Conservation (phyloP, 805 yeast genomes). For the Kuraishia cidri region DNA sequence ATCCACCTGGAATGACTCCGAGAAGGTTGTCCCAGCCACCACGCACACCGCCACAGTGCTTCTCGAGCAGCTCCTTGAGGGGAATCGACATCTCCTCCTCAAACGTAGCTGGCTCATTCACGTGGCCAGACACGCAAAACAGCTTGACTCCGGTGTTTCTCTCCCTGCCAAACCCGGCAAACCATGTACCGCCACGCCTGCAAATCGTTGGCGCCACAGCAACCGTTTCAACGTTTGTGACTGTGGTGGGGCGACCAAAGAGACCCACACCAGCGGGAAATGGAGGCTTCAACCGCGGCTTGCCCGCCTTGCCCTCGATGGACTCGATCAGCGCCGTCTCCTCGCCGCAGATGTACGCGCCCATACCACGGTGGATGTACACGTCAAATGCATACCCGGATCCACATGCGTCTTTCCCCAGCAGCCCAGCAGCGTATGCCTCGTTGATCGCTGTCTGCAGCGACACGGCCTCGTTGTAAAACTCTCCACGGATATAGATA, state of each 20-base stretch:
- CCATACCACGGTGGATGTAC: slow-evolving; percentile 86
- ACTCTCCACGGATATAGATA: slow-evolving; percentile 86
- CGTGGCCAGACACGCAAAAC: slow-evolving; percentile 84
- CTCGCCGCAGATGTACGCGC: slow-evolving; percentile 90
- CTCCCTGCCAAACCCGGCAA: slow-evolving; percentile 75
- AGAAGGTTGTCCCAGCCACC: slow-evolving; percentile 92
- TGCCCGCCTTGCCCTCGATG: slow-evolving; percentile 88
- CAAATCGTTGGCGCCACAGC: slow-evolving; percentile 85
- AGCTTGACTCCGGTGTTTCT: slow-evolving; percentile 79
- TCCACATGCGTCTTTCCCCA: slow-evolving; percentile 84
- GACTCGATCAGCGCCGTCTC: slow-evolving; percentile 87
- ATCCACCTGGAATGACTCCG: slow-evolving; percentile 88
- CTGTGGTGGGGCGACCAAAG: slow-evolving; percentile 87
- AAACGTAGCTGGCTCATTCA: slow-evolving; percentile 86
- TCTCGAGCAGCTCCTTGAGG: slow-evolving; percentile 71
- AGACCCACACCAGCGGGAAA: slow-evolving; percentile 93
- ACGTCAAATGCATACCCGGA: slow-evolving; percentile 80
- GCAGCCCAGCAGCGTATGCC: slow-evolving; percentile 71
- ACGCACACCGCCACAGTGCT: slow-evolving; percentile 83
- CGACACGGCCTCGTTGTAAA: slow-evolving; percentile 68
- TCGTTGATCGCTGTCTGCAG: slow-evolving; percentile 81
- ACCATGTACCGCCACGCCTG: slow-evolving; percentile 88
- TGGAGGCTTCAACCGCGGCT: slow-evolving; percentile 90
- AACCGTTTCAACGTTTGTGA: slow-evolving; percentile 86
- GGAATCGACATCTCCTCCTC: slow-evolving; percentile 94